A percentile compares a stretch with the other conserved stretches of the same genome.
Conservation (phyloP, 148 eudicot genomes). For the Selenicereus undatus region DNA sequence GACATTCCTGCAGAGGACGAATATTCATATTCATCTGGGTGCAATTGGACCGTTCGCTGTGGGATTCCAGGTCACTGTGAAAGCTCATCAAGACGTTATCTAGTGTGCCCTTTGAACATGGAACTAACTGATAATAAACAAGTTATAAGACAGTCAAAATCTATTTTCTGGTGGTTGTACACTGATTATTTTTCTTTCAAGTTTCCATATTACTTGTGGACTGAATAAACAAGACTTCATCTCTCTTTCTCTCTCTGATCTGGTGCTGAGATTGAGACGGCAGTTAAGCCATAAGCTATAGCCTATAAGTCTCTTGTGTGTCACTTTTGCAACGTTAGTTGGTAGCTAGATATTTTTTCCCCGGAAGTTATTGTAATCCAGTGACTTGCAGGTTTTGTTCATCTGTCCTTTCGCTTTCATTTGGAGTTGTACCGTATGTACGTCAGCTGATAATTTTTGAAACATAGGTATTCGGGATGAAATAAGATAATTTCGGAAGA, state of each 20-base stretch:
- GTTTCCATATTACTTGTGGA: not conserved
- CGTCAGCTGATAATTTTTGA: no score
- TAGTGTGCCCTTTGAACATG: not conserved
- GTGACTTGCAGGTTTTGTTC: not conserved
- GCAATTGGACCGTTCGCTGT: not conserved
- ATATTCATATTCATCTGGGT: not conserved
- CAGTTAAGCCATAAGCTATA: not conserved
- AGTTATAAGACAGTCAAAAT: not conserved
- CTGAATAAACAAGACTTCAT: not conserved
- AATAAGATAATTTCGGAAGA: no score
- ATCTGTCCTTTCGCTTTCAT: not conserved
- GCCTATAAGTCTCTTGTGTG: not conserved
- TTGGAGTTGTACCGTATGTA: no score
- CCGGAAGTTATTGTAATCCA: not conserved
- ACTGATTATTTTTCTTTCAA: not conserved
- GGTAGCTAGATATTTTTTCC: not conserved
- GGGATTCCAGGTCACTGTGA: not conserved
- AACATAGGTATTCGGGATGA: no score
- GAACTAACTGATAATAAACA: not conserved
- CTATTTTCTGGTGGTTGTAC: not conserved
- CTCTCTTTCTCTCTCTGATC: not conserved
- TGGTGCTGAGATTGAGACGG: constrained; percentile 9
- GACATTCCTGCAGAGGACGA: not conserved
- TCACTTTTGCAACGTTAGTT: not conserved
- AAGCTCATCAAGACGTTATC: not conserved